Conservation (phyloP, 805 yeast species). For the Monosporozyma siamensis region DNA sequence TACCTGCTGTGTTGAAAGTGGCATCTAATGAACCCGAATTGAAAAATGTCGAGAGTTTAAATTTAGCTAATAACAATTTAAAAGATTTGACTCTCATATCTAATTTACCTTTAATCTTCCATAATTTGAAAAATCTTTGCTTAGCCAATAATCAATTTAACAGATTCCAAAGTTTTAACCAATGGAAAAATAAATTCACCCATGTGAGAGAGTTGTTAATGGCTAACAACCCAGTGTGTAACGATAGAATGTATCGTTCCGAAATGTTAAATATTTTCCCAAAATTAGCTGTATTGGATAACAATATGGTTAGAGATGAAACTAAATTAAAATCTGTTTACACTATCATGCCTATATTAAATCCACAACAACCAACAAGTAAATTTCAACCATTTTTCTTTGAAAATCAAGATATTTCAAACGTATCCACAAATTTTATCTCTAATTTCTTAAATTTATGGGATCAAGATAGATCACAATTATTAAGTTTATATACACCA, state of each 20-base stretch:
- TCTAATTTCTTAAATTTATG: constrained; percentile 67
- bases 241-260: constrained; percentile 39
- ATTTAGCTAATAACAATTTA: constrained; percentile 57
- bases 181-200: constrained; percentile 70
- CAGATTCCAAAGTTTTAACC: constrained; percentile 50
- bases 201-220: constrained; percentile 66
- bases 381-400: constrained; percentile 63
- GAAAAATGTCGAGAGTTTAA: constrained; percentile 54
- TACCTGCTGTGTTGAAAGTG: constrained; percentile 80
- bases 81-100: constrained; percentile 51
- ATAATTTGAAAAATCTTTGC: constrained; percentile 68
- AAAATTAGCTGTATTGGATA: constrained; percentile 66
- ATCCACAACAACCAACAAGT: constrained; percentile 28
- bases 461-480: constrained; percentile 66
- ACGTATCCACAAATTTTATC: constrained; percentile 64
- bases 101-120: constrained; percentile 64
- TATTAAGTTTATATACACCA: constrained; percentile 65
- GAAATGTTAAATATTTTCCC: constrained; percentile 73
- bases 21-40: constrained; percentile 45
- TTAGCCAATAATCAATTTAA: constrained; percentile 65
- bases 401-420: constrained; percentile 64
- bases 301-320: constrained; percentile 69
- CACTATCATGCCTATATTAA: constrained; percentile 27
- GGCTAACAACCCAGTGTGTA: constrained; percentile 62
- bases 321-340: constrained; percentile 42